These are phyloP conservation scores for Macrolepiota fuliginosa DNA, from an alignment of 768 basidiomycete genomes.

Conservation along the genomic window DNA sequence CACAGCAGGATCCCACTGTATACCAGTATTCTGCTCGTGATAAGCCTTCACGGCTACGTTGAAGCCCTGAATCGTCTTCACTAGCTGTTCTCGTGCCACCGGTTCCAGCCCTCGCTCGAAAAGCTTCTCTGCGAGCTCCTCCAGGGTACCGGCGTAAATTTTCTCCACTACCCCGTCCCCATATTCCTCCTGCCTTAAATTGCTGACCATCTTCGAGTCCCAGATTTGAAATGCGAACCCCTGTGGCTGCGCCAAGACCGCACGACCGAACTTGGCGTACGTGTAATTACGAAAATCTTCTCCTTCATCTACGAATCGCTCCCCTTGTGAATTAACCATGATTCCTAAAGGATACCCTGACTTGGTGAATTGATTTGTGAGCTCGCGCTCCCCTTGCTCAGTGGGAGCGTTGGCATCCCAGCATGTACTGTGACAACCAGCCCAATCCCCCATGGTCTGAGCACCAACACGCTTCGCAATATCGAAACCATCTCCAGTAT, in stretches of 20 bases:
- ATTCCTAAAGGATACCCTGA: slow-evolving; percentile 72
- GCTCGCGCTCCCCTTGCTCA: slow-evolving; percentile 48
- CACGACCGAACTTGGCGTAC: slow-evolving; percentile 65
- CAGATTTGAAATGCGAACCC: slow-evolving; percentile 66
- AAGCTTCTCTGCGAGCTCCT: slow-evolving; percentile 50
- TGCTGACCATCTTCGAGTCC: slow-evolving; percentile 43
- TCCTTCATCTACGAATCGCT: slow-evolving; percentile 70
- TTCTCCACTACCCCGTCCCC: slow-evolving; percentile 59
- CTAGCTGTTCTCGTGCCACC: slow-evolving; percentile 33
- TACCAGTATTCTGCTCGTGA: slow-evolving; percentile 28
- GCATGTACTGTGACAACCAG: slow-evolving; percentile 68
- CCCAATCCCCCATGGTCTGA: slow-evolving; percentile 61
- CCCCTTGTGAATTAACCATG: slow-evolving; percentile 59
- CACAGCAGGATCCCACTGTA: slow-evolving; percentile 58
- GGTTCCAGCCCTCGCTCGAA: slow-evolving; percentile 39
- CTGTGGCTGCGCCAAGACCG: slow-evolving; percentile 55
- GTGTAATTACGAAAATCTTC: slow-evolving; percentile 73
- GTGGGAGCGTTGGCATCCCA: slow-evolving; percentile 64
- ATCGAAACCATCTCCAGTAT: slow-evolving; percentile 61
- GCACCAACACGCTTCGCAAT: slow-evolving; percentile 53
- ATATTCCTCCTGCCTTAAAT: slow-evolving; percentile 64
- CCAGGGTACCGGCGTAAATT: slow-evolving; percentile 42
- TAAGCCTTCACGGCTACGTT: slow-evolving; percentile 46
- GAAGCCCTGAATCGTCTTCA: slow-evolving; percentile 46
- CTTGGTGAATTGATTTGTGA: slow-evolving; percentile 73